These are phyloP conservation scores for Starmera dryadoides DNA, from an alignment of 805 yeast genomes.

Conservation along the genomic window DNA sequence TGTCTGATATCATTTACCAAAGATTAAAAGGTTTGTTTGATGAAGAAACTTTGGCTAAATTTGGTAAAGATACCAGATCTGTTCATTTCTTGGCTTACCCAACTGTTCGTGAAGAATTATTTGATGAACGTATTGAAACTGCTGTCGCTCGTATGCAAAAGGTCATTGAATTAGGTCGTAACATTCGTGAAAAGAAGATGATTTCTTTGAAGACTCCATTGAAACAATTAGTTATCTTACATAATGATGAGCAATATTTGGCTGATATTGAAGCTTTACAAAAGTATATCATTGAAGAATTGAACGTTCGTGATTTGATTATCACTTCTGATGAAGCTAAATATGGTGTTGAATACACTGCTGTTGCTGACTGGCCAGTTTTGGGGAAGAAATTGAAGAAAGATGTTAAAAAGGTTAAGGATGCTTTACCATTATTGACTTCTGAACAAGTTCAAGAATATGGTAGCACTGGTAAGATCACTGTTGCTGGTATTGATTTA, in stretches of 20 bases:
- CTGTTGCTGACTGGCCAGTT: slow-evolving; percentile 98
- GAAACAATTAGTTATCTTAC: slow-evolving; percentile 78
- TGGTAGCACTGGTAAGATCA: slow-evolving; percentile 63
- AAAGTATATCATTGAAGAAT: slow-evolving; percentile 79
- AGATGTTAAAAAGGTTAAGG: slow-evolving; percentile 91
- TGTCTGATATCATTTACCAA: slow-evolving; percentile 84
- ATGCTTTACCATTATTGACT: slow-evolving; percentile 76
- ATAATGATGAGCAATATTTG: slow-evolving; percentile 68
- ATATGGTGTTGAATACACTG: slow-evolving; percentile 87
- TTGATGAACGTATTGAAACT: slow-evolving; percentile 75
- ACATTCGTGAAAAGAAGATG: slow-evolving; percentile 90
- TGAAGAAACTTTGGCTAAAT: slow-evolving; percentile 46
- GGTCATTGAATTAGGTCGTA: slow-evolving; percentile 94
- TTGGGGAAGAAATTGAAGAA: slow-evolving; percentile 95
- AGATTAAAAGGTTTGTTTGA: slow-evolving; percentile 57
- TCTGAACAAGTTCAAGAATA: slow-evolving; percentile 79
- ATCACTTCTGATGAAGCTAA: slow-evolving; percentile 86
- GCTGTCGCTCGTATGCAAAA: slow-evolving; percentile 95
- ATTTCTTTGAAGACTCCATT: slow-evolving; percentile 94
- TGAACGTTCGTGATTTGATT: slow-evolving; percentile 82
- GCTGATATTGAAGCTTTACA: slow-evolving; percentile 72
- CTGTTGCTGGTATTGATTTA: slow-evolving; percentile 85
- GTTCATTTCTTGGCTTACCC: slow-evolving; percentile 96
- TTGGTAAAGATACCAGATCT: slow-evolving; percentile 60
- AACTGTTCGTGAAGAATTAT: slow-evolving; percentile 66